These are phyloP conservation scores for Parastagonospora avenae DNA, from an alignment of 2,329 filamentous ascomycete species.

Conservation along the genomic window DNA sequence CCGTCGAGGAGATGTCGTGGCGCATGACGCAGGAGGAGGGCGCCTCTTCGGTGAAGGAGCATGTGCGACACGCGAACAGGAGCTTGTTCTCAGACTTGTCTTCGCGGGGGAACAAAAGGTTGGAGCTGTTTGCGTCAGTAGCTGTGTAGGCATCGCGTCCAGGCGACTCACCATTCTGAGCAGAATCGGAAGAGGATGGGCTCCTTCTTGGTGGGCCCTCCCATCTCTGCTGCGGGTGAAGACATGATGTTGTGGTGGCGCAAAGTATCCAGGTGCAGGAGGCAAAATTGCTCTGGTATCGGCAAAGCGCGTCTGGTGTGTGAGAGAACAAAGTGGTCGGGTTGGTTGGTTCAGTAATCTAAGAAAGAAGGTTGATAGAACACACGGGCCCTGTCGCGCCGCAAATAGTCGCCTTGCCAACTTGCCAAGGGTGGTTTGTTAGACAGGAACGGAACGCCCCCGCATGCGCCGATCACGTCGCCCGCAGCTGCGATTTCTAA, in stretches of 20 bases:
- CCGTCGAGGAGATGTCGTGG: constrained; percentile 87
- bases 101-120: constrained; percentile 97
- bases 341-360: not conserved
- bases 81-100: constrained; percentile 82
- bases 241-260: constrained; percentile 33
- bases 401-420: constrained; percentile 13
- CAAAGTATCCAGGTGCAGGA: not conserved
- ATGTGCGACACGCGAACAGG: constrained; percentile 95
- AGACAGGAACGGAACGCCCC: constrained; percentile 6
- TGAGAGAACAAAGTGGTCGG: not conserved
- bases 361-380: not conserved
- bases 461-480: constrained; percentile 6
- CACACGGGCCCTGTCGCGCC: constrained; percentile 3
- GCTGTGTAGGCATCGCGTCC: not conserved
- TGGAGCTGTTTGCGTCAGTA: constrained; percentile 65
- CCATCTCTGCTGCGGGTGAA: constrained; percentile 39
- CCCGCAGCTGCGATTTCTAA: constrained; percentile 4
- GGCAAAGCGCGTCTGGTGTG: not conserved
- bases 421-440: constrained; percentile 5
- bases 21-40: constrained; percentile 92
- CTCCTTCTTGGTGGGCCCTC: constrained; percentile 54
- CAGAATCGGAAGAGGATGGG: constrained; percentile 98
- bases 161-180: constrained; percentile 76
- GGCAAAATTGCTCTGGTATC: not conserved
- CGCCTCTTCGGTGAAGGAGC: constrained; percentile 86